phyloP scores from a whole-genome alignment of 345 rosid species.

The Nephelium lappaceum region DNA sequence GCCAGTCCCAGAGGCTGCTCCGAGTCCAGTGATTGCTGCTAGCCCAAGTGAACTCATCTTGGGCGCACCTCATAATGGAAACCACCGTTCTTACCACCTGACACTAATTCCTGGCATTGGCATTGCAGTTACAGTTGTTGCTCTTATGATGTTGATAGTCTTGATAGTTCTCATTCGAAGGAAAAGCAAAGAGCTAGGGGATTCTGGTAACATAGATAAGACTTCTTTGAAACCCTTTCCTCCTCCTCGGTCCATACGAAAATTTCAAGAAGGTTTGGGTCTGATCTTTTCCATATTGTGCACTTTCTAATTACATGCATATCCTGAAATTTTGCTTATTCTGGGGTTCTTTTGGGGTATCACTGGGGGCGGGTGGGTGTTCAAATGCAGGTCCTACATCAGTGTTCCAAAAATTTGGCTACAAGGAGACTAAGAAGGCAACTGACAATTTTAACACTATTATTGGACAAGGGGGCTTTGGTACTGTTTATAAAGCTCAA shows the following conservation, averaged over 20 bases:
- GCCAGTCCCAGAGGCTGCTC: constrained; percentile 53
- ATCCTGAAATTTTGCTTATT: neutral
- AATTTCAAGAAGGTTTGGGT: constrained; percentile 66
- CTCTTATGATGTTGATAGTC: constrained; percentile 60
- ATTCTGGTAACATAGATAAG: constrained; percentile 46
- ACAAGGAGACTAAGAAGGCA: constrained; percentile 78
- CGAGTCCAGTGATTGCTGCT: constrained; percentile 58
- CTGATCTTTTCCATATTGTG: constrained; percentile 15
- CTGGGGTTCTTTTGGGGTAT: neutral
- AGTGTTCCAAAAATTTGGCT: constrained; percentile 75
- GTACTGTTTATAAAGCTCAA: constrained; percentile 81
- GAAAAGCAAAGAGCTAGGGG: constrained; percentile 66
- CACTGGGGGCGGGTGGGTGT: neutral
- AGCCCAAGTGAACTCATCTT: constrained; percentile 63
- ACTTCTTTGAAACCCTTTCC: constrained; percentile 53
- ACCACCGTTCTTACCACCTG: constrained; percentile 63
- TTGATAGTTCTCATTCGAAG: constrained; percentile 70
- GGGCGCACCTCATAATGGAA: constrained; percentile 41
- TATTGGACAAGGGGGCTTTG: constrained; percentile 92
- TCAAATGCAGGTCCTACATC: constrained; percentile 57
- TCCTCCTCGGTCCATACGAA: constrained; percentile 51
- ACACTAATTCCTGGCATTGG: constrained; percentile 67
- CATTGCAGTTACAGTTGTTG: constrained; percentile 60
- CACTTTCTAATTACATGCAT: constrained; percentile 11
- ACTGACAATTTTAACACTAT: constrained; percentile 67